Conservation (phyloP, 2,329 filamentous ascomycete species). For the Hypomyces perniciosus region DNA sequence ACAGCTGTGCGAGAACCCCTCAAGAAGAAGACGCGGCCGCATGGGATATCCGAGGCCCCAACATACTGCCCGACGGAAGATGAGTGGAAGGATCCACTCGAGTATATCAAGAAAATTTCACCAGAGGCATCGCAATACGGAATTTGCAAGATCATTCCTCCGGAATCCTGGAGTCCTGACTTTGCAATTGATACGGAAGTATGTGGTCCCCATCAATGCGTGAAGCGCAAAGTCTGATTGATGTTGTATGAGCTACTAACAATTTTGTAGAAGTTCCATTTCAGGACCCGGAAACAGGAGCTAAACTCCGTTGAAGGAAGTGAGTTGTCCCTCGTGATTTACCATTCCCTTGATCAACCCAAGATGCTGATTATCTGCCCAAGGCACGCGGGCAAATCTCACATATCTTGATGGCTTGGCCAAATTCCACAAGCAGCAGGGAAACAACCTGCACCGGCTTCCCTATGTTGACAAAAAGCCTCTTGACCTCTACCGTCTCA, state of each 20-base stretch:
- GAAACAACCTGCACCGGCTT: slow-evolving; percentile 86
- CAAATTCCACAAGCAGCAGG: slow-evolving; percentile 96
- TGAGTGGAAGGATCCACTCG: slow-evolving; percentile 90
- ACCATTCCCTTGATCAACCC: not conserved
- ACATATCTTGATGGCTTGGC: slow-evolving; percentile 92
- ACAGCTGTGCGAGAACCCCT: slow-evolving; percentile 67
- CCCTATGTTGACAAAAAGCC: slow-evolving; percentile 98
- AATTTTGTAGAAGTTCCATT: slow-evolving; percentile 75
- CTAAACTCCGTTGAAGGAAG: slow-evolving; percentile 97
- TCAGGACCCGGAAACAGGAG: slow-evolving; percentile 91
- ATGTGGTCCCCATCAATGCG: slow-evolving; percentile 11
- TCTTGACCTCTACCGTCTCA: slow-evolving; percentile 88
- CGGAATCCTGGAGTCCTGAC: slow-evolving; percentile 85
- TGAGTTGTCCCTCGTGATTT: slow-evolving; percentile 40
- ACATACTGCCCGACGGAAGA: slow-evolving; percentile 86
- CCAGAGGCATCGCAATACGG: slow-evolving; percentile 83
- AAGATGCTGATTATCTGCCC: slow-evolving; percentile 30
- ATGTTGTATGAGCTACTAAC: slow-evolving; percentile 15
- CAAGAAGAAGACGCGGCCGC: slow-evolving; percentile 73
- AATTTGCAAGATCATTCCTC: slow-evolving; percentile 92
- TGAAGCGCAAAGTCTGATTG: not conserved
- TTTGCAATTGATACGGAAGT: slow-evolving; percentile 98
- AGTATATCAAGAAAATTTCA: slow-evolving; percentile 87
- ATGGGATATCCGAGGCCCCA: slow-evolving; percentile 82
- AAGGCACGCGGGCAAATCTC: slow-evolving; percentile 88